A percentile compares a stretch with the other conserved stretches of the same genome.
phyloP scores from a whole-genome alignment of 2,329 filamentous ascomycete genomes.

The Calonectria leucothoes region DNA sequence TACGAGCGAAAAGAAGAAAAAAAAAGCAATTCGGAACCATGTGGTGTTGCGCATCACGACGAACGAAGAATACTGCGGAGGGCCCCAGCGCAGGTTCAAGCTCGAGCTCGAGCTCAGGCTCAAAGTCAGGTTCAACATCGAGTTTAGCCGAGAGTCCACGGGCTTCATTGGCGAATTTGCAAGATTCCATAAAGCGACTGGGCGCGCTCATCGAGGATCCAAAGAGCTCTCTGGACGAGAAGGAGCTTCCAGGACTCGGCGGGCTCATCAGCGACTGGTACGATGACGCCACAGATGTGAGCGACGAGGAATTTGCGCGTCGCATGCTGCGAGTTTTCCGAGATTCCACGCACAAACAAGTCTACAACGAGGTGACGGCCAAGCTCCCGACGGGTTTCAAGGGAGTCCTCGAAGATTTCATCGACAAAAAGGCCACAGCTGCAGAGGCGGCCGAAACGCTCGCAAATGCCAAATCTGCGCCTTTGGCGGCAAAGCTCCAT shows the following conservation, averaged over 20 bases:
- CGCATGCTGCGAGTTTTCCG: conserved; percentile 18
- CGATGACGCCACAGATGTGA: not conserved
- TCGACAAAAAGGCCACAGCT: not conserved
- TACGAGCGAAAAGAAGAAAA: not conserved
- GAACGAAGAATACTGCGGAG: not conserved
- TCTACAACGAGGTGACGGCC: not conserved
- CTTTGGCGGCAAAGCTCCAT: not conserved
- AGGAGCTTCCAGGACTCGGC: conserved; percentile 12
- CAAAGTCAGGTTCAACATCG: too few species aligned
- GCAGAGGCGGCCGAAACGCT: not conserved
- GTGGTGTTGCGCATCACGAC: not conserved
- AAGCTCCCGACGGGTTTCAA: not conserved
- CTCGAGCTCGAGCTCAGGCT: not conserved
- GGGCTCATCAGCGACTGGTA: conserved; percentile 18
- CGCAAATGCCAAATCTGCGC: not conserved
- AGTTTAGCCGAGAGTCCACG: not conserved
- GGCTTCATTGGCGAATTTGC: not conserved
- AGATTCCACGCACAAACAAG: conserved; percentile 2
- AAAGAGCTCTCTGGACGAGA: not conserved
- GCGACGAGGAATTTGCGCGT: conserved; percentile 15
- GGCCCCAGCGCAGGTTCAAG: not conserved
- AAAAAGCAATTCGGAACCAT: not conserved
- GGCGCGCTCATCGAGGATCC: not conserved
- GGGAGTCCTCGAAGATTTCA: conserved; percentile 3
- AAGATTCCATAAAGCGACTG: not conserved